Percentiles rank a stretch among this genome's conserved stretches.
Evolutionary conservation across 225 moss, liverwort and hornwort genomes (phyloP).

Genomic region (Straminergon stramineum): DNA sequence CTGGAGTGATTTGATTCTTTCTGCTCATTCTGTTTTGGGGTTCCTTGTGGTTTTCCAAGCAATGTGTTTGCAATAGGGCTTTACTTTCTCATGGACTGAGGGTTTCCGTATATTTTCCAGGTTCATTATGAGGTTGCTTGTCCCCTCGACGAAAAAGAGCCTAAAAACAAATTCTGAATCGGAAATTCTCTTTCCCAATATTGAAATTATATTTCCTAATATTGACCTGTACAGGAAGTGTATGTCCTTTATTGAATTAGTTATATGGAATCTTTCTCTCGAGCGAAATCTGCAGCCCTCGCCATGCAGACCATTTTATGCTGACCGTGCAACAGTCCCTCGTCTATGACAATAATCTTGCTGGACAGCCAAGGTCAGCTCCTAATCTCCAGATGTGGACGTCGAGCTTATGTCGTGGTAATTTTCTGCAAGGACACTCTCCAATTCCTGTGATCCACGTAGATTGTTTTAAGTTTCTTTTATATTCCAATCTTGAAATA

Average conservation of each 20-base stretch:
- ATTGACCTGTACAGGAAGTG: neutral
- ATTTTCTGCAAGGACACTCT: neutral
- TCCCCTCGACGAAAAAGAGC: neutral
- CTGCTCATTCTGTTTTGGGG: neutral
- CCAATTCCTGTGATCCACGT: neutral
- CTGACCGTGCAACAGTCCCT: neutral
- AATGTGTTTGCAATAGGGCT: neutral
- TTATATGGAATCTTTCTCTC: neutral
- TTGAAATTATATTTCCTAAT: neutral
- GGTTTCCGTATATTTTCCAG: neutral
- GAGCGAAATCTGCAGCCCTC: neutral
- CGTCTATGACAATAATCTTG: neutral
- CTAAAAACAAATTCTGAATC: neutral
- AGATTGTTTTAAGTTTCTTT: neutral
- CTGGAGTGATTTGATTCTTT: neutral
- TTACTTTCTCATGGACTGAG: neutral
- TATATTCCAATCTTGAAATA: neutral
- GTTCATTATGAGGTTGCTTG: neutral
- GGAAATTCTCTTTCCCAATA: neutral
- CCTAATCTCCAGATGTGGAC: neutral
- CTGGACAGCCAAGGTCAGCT: neutral
- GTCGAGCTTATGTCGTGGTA: neutral
- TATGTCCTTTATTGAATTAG: neutral
- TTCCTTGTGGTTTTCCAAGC: neutral
- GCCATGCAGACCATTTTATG: too few relatives aligned